Evolutionary conservation across 2,329 filamentous ascomycete species (phyloP).

Genomic region (Aspergillus sp.): DNA sequence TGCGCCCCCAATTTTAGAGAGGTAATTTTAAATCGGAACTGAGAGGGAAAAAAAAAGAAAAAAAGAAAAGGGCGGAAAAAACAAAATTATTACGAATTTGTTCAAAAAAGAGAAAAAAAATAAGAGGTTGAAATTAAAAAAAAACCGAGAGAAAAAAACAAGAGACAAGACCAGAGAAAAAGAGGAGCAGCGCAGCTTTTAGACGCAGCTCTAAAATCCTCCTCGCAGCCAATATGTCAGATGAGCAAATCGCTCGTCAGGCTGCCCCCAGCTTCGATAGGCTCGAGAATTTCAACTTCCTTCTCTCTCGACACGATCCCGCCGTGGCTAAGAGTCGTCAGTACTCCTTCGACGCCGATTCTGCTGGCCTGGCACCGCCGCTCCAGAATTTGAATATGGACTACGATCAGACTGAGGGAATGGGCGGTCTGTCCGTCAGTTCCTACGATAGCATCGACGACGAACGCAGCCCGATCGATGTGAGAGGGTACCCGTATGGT

Average conservation of each 20-base stretch:
- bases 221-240: conserved; percentile 30
- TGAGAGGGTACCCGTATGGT: conserved; percentile 41
- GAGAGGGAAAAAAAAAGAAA: background rate
- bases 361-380: conserved; percentile 30
- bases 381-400: conserved; percentile 36
- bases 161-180: conserved; percentile 15
- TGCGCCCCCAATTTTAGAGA: background rate
- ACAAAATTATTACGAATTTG: conserved; percentile 1
- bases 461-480: conserved; percentile 38
- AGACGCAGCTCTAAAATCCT: conserved; percentile 14
- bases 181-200: conserved; percentile 5
- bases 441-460: conserved; percentile 44
- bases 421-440: conserved; percentile 42
- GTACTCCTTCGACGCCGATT: conserved; percentile 40
- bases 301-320: conserved; percentile 35
- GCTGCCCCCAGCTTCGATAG: conserved; percentile 31
- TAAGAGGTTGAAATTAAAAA: background rate
- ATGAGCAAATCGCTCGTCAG: conserved; percentile 30
- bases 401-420: conserved; percentile 42
- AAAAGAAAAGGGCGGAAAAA: background rate
- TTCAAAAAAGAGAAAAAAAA: conserved; percentile 6
- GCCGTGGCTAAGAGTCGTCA: conserved; percentile 32
- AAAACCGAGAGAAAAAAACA: conserved; percentile 10
- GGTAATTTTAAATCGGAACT: background rate
- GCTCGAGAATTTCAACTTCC: conserved; percentile 39